These are phyloP conservation scores for Yamadazyma songkhlaensis DNA, from an alignment of 1,139 yeast species.

Conservation along the genomic window DNA sequence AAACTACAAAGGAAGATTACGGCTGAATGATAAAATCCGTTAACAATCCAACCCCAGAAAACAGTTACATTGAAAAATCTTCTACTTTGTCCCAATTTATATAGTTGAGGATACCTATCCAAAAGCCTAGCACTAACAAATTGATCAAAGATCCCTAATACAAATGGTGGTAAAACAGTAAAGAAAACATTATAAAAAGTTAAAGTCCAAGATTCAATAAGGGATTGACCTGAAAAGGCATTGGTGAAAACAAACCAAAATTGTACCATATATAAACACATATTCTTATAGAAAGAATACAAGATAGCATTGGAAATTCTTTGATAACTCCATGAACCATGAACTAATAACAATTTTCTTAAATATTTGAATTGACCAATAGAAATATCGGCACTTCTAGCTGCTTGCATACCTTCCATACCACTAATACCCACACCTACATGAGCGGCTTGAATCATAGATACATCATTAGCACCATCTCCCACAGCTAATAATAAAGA, in stretches of 20 bases:
- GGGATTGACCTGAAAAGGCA: slow-evolving; percentile 92
- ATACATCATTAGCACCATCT: slow-evolving; percentile 98
- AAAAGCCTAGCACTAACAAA: slow-evolving; percentile 87
- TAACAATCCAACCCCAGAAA: slow-evolving; percentile 96
- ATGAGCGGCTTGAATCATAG: slow-evolving; percentile 98
- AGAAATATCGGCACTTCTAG: slow-evolving; percentile 95
- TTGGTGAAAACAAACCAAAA: slow-evolving; percentile 95
- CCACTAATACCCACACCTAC: slow-evolving; percentile 99
- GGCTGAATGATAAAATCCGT: slow-evolving; percentile 94
- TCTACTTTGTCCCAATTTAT: slow-evolving; percentile 85
- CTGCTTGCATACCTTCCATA: slow-evolving; percentile 99
- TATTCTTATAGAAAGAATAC: slow-evolving; percentile 93
- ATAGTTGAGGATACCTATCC: slow-evolving; percentile 89
- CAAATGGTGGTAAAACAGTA: slow-evolving; percentile 94
- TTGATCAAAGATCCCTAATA: slow-evolving; percentile 94
- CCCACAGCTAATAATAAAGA: slow-evolving; percentile 90
- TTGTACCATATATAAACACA: slow-evolving; percentile 94
- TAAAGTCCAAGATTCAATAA: slow-evolving; percentile 96
- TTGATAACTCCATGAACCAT: slow-evolving; percentile 98
- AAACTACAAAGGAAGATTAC: slow-evolving; percentile 73
- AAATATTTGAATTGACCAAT: slow-evolving; percentile 93
- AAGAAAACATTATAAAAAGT: slow-evolving; percentile 95
- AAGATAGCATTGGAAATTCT: slow-evolving; percentile 88
- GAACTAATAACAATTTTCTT: slow-evolving; percentile 80
- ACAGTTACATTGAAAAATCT: slow-evolving; percentile 86